phyloP scores from a whole-genome alignment of 306 rosid species.

The Castanospermum australe region DNA sequence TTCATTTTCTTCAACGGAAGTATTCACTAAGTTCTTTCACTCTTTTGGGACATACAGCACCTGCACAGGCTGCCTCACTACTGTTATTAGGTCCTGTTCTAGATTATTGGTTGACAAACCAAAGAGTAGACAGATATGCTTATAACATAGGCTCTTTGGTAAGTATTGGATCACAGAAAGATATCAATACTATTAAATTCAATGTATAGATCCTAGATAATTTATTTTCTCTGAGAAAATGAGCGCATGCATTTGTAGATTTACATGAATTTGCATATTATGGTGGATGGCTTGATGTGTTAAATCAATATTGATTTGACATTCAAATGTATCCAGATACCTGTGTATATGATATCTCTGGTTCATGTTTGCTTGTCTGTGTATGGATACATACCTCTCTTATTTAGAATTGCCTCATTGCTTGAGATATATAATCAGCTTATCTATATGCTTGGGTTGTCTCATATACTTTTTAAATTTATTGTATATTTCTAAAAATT shows the following conservation, averaged over 20 bases:
- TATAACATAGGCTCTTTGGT: constrained; percentile 52
- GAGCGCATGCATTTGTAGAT: neutral
- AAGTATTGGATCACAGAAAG: constrained; percentile 30
- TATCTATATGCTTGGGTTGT: neutral
- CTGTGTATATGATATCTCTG: neutral
- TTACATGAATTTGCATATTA: neutral
- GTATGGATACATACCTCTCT: neutral
- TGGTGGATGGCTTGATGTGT: neutral
- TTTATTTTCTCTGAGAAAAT: neutral
- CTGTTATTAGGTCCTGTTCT: constrained; percentile 69
- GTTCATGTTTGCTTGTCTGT: neutral
- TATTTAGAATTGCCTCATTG: neutral
- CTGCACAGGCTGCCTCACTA: constrained; percentile 80
- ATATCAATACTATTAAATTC: constrained; percentile 3
- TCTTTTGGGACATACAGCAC: constrained; percentile 93
- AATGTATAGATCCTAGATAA: neutral
- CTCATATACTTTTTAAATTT: neutral
- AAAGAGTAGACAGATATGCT: constrained; percentile 60
- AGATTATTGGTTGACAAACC: constrained; percentile 82
- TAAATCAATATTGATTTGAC: neutral
- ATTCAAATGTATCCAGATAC: neutral
- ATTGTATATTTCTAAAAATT: neutral
- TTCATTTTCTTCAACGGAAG: constrained; percentile 87
- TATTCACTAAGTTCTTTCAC: constrained; percentile 84
- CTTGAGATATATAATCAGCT: neutral